Percentiles rank a stretch among this genome's conserved stretches.
These are phyloP conservation scores for Diaporthe sp. DNA, from an alignment of 2,329 filamentous ascomycete species.

Conservation along the genomic window DNA sequence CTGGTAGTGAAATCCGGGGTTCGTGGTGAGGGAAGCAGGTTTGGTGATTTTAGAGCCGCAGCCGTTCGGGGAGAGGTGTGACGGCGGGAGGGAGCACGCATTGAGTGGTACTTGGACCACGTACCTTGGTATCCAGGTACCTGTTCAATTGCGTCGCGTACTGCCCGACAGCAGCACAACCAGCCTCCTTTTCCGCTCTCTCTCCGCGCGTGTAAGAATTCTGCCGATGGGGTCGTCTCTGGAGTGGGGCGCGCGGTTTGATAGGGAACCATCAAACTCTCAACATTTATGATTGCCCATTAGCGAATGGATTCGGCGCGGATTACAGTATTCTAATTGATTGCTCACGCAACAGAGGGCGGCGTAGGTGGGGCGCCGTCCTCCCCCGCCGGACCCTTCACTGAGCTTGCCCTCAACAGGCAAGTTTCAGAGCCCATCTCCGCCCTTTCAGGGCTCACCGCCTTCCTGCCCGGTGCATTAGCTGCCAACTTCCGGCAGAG, in stretches of 20 bases:
- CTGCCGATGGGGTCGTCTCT: constrained; percentile 24
- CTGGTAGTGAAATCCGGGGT: background rate
- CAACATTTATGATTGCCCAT: constrained; percentile 31
- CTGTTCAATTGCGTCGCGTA: background rate
- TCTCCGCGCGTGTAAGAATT: constrained; percentile 26
- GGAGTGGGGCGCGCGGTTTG: background rate
- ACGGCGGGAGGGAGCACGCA: background rate
- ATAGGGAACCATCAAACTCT: constrained; percentile 33
- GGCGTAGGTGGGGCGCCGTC: constrained; percentile 16
- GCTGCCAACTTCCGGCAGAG: constrained; percentile 20
- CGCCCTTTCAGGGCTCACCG: constrained; percentile 16
- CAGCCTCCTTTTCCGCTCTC: constrained; percentile 30
- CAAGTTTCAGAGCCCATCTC: constrained; percentile 30
- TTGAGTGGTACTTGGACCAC: background rate
- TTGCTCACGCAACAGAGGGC: background rate
- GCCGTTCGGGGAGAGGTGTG: background rate
- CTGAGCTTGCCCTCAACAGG: constrained; percentile 26
- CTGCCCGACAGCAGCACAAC: background rate
- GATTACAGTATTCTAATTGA: constrained; percentile 11
- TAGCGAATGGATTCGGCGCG: constrained; percentile 26
- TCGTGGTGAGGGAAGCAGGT: background rate
- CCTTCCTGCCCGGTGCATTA: constrained; percentile 19
- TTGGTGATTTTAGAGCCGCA: constrained; percentile 4
- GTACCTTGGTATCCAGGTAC: background rate
- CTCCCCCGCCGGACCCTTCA: constrained; percentile 11